Conservation (phyloP, 1,139 yeast species). For the Suhomyces wounanorum region DNA sequence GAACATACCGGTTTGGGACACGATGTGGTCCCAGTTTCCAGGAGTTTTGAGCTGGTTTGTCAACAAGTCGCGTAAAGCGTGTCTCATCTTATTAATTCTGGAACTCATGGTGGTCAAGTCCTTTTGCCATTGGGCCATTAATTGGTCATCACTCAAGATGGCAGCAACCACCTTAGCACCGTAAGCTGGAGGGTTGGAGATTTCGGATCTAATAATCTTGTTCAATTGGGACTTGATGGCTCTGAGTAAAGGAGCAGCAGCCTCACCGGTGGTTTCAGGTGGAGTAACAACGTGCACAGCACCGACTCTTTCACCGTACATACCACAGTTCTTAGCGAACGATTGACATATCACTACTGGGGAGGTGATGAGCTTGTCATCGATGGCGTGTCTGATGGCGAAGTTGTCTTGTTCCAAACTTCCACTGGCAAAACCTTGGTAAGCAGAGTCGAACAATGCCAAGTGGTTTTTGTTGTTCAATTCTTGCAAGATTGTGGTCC, state of each 20-base stretch:
- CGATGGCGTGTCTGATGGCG: slow-evolving; percentile 81
- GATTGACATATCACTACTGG: slow-evolving; percentile 86
- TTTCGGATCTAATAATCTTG: slow-evolving; percentile 76
- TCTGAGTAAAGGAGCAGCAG: slow-evolving; percentile 16
- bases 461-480: slow-evolving; percentile 47
- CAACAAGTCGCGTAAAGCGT: slow-evolving; percentile 60
- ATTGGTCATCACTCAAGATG: slow-evolving; percentile 64
- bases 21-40: slow-evolving; percentile 92
- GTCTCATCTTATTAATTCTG: slow-evolving; percentile 79
- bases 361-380: slow-evolving; percentile 37
- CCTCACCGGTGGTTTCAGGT: slow-evolving; percentile 33
- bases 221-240: slow-evolving; percentile 77
- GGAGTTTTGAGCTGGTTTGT: slow-evolving; percentile 67
- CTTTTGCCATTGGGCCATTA: slow-evolving; percentile 77
- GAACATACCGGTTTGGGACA: slow-evolving; percentile 94
- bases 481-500: slow-evolving; percentile 46
- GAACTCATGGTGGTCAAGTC: slow-evolving; percentile 89
- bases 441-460: slow-evolving; percentile 49
- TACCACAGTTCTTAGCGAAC: slow-evolving; percentile 96
- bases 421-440: slow-evolving; percentile 81
- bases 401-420: slow-evolving; percentile 80
- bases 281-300: slow-evolving; percentile 76
- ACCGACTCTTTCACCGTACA: slow-evolving; percentile 98
- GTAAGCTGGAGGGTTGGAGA: slow-evolving; percentile 93
- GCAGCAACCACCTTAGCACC: slow-evolving; percentile 91